Evolutionary conservation across 2,329 filamentous ascomycete genomes (phyloP), one percentile per base, ranked within the genome.

Genomic region (Colletotrichum zoysiae): DNA sequence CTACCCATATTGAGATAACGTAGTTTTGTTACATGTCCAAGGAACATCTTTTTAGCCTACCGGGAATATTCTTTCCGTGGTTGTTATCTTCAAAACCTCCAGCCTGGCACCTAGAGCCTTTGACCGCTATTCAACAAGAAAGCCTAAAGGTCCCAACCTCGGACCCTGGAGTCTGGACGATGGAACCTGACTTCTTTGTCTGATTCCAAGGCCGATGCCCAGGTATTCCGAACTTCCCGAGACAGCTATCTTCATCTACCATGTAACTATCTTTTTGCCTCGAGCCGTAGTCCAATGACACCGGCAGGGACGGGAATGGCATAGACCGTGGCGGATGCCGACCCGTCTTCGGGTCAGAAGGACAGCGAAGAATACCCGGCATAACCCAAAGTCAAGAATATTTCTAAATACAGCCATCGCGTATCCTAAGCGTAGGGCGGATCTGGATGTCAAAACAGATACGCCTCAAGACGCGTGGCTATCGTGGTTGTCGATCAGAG

Each of bases 1-100:
- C n/a, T 78, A 79, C 30, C 75, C 70, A 23, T 79, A 78, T 57
- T 79, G 78, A 58, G 73, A 67, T n/a, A 79, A 79, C 61, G 42
- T 72, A 4, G 79, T 79, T 64, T 79, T 77, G 78, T 74, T 74
- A 77, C 4, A 70, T 77, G 0, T 75, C 79, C 23, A 70, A 64
- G 9, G 38, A 71, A 2, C 75, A 73, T 38, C 35, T 79, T 8
- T 8, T 75, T 74, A 1, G 71, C 79, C 2, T 66, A 72, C 0
- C 79, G 77, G 77, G 73, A 74, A 0, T 76, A 75, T 1, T 65
- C 65, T 1, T 78, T 79, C 38, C 72, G 76, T 5, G 77, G 78
- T 16, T 75, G 76, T n/a, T 79, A 78, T 23, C 61, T 74, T 9
- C 67, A 69, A 3, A 77, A 78, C 35, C 20, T 65, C 6, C 72